A percentile compares a stretch with the other conserved stretches of the same genome.
phyloP scores from a whole-genome alignment of 2,329 filamentous ascomycete species.

The Juglanconis oblonga region DNA sequence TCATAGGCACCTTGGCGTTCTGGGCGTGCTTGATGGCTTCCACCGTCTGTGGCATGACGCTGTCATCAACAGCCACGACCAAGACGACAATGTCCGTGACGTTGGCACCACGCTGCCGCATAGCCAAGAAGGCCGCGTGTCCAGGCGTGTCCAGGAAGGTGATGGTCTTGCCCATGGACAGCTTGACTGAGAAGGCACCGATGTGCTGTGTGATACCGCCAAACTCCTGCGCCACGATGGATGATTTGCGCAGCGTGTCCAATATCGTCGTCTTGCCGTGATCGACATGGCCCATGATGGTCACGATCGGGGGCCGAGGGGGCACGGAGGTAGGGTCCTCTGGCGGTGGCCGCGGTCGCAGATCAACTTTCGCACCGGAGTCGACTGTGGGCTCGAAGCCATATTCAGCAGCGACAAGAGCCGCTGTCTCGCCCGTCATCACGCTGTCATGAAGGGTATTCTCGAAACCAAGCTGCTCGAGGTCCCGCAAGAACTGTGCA shows the following conservation, averaged over 20 bases:
- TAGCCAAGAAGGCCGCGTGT: slow-evolving; percentile 90
- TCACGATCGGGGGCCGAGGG: slow-evolving; percentile 83
- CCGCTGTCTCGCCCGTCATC: slow-evolving; percentile 85
- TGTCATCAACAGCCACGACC: slow-evolving; percentile 94
- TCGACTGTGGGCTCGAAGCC: slow-evolving; percentile 84
- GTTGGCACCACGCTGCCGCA: slow-evolving; percentile 92
- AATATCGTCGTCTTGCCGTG: slow-evolving; percentile 97
- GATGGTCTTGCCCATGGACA: slow-evolving; percentile 83
- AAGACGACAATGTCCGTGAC: slow-evolving; percentile 96
- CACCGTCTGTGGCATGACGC: slow-evolving; percentile 93
- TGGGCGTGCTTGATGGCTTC: slow-evolving; percentile 95
- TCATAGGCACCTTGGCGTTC: slow-evolving; percentile 84
- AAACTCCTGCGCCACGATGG: slow-evolving; percentile 85
- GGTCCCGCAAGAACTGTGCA: slow-evolving; percentile 68
- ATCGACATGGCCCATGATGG: slow-evolving; percentile 99
- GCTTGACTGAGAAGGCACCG: slow-evolving; percentile 88
- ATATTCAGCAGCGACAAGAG: slow-evolving; percentile 87
- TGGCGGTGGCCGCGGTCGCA: slow-evolving; percentile 65
- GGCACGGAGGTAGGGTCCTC: slow-evolving; percentile 69
- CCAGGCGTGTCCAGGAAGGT: slow-evolving; percentile 97
- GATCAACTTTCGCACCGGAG: slow-evolving; percentile 62
- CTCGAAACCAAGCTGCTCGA: slow-evolving; percentile 87
- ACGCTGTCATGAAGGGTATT: slow-evolving; percentile 79
- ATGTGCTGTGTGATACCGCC: slow-evolving; percentile 99
- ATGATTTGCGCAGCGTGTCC: slow-evolving; percentile 90